Evolutionary conservation across 2,329 filamentous ascomycete genomes (phyloP), one percentile per base, ranked within the genome.

Genomic region (Phoma sp.): DNA sequence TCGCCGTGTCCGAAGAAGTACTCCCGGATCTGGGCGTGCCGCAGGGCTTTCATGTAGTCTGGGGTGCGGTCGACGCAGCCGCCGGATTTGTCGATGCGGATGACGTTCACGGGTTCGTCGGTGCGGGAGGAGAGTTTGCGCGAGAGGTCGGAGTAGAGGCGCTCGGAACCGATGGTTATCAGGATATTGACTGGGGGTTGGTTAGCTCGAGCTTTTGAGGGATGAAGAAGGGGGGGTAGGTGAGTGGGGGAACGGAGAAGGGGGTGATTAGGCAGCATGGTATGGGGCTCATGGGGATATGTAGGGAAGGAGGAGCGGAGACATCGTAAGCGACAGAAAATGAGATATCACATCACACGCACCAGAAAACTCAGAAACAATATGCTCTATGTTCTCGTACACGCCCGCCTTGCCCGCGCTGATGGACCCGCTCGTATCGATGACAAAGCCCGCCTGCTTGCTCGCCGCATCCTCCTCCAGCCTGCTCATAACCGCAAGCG

Each of bases 1-100:
- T 83, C 66, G 45, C 70, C 70, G 59, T 90, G 89, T 8, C 95
- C 95, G 71, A 97, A 99, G 78, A 99, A 99, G 75, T 99, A 99
- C 65, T 93, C 89, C 62, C 89, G 89, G 47, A 97, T 92, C 45
- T 89, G 84, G 0, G 89, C 85, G 67, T 96, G 90, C 39, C 89
- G 84, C 4, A 85, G 77, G 13, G 86, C 82, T 66, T 90, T 89
- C 81, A 93, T 86, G 72, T 91, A 96, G 0, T 78, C 71, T 33
- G 88, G 84, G 59, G 92, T 89, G 42, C 91, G 84, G 66, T 90
- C 86, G 1, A 90, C 90, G 33, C 90, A 92, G 23, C 95, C 95
- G 32, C 91, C 90, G 0, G 92, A 96, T 70, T 91, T 92, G 58
- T 92, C 86, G 10, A 99, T 81, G 52, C 87, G 86, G 43, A 98